Conservation (phyloP, 352 stramenopile genomes). For the Peronospora tabacina region DNA sequence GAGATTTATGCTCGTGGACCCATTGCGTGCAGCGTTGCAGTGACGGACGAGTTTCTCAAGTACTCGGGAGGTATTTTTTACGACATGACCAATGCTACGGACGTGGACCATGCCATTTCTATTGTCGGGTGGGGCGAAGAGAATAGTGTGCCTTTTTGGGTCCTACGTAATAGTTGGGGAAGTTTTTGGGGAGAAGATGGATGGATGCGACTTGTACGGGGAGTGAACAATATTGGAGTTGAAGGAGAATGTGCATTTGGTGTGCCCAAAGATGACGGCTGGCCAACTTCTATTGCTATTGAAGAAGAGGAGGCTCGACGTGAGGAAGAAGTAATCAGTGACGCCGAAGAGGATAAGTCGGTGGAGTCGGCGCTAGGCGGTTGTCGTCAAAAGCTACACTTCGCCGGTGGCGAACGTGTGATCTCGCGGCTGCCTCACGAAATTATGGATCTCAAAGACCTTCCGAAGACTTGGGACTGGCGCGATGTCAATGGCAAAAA, state of each 20-base stretch:
- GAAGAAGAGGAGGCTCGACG: conserved; percentile 19
- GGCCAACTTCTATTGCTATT: conserved; percentile 41
- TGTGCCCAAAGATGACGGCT: conserved; percentile 74
- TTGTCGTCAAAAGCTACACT: conserved; percentile 59
- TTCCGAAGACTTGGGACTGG: conserved; percentile 93
- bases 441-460: conserved; percentile 62
- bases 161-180: conserved; percentile 94
- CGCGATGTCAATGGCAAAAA: conserved; percentile 88
- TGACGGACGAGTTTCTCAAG: conserved; percentile 78
- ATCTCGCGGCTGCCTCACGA: conserved; percentile 65
- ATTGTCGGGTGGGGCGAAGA: conserved; percentile 92
- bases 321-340: conserved; percentile 17
- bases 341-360: conserved; percentile 11
- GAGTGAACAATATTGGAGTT: conserved; percentile 91
- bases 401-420: conserved; percentile 59
- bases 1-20: conserved; percentile 86
- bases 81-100: conserved; percentile 75
- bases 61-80: conserved; percentile 93
- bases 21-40: conserved; percentile 91
- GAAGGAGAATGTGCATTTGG: conserved; percentile 91
- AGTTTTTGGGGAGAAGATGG: conserved; percentile 91
- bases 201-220: conserved; percentile 90
- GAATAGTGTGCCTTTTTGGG: conserved; percentile 88
- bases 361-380: conserved; percentile 24
- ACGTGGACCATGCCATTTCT: conserved; percentile 89